Conservation (phyloP, 148 eudicot species). For the Vaccinium vitisidaea region DNA sequence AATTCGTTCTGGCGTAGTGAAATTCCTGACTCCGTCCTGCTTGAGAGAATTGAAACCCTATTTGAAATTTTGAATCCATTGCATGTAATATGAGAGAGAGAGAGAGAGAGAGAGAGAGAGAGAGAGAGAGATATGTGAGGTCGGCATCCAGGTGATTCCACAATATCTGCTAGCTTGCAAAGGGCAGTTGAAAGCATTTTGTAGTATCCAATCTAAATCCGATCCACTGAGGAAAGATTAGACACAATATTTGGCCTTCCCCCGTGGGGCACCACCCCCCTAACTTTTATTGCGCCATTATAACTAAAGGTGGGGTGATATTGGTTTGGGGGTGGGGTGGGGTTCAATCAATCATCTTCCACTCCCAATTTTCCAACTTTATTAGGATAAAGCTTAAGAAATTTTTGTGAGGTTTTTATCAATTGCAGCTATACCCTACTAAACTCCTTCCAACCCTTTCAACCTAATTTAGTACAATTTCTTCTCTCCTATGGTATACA, state of each 20-base stretch:
- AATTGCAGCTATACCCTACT: not conserved
- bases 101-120: not conserved
- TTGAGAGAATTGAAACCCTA: too few relatives aligned
- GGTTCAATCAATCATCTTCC: constrained; percentile 46
- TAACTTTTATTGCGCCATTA: constrained; percentile 46
- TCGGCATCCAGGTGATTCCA: constrained; percentile 57
- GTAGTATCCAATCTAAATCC: constrained; percentile 13
- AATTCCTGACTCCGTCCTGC: too few relatives aligned
- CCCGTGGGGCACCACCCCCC: constrained; percentile 23
- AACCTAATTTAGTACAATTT: too few relatives aligned
- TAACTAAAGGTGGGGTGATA: constrained; percentile 3
- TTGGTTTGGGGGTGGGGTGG: constrained; percentile 17
- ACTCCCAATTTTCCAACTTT: constrained; percentile 22
- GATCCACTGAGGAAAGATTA: constrained; percentile 15
- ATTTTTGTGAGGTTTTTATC: not conserved
- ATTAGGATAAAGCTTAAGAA: not conserved
- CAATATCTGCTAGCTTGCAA: constrained; percentile 25
- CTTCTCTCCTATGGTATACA: too few relatives aligned
- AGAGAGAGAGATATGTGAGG: constrained; percentile 17
- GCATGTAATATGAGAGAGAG: not conserved
- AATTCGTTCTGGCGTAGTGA: too few relatives aligned
- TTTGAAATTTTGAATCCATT: too few relatives aligned
- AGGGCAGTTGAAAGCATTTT: constrained; percentile 18
- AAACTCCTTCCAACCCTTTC: too few relatives aligned
- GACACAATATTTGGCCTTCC: not conserved